Evolutionary conservation across 164 flowering plant genomes (phyloP).

Genomic region (Chimonanthus salicifolius): DNA sequence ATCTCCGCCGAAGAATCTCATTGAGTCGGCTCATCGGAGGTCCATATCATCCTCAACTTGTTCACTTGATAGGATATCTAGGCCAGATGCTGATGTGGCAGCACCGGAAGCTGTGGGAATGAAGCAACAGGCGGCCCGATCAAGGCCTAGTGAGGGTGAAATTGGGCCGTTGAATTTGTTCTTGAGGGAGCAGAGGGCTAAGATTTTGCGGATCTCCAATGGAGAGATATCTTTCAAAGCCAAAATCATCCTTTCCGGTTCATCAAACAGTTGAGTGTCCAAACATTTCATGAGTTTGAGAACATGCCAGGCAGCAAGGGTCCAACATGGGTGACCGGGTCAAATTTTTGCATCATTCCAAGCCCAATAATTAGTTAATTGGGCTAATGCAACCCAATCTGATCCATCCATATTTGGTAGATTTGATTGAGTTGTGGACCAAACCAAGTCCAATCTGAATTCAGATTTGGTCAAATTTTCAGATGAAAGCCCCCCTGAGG

Average conservation of each 20-base stretch:
- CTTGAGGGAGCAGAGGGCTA: slow-evolving; percentile 46
- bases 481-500: no score
- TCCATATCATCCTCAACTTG: slow-evolving; percentile 54
- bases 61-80: slow-evolving; percentile 27
- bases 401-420: no score
- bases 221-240: slow-evolving; percentile 41
- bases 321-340: no score
- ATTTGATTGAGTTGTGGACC: no score
- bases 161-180: slow-evolving; percentile 35
- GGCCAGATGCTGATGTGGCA: not conserved
- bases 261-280: slow-evolving; percentile 50
- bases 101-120: not conserved
- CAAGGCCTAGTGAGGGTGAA: not conserved
- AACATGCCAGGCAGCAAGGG: no score
- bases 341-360: no score
- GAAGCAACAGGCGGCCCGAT: not conserved
- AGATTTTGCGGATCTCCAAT: slow-evolving; percentile 29
- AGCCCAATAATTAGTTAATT: no score
- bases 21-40: slow-evolving; percentile 37
- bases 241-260: slow-evolving; percentile 55
- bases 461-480: no score
- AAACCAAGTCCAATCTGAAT: no score
- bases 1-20: slow-evolving; percentile 46
- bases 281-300: no score
- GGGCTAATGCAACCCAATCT: no score